These are phyloP conservation scores for Achlya hypogyna DNA, from an alignment of 352 stramenopile species.

Conservation along the genomic window DNA sequence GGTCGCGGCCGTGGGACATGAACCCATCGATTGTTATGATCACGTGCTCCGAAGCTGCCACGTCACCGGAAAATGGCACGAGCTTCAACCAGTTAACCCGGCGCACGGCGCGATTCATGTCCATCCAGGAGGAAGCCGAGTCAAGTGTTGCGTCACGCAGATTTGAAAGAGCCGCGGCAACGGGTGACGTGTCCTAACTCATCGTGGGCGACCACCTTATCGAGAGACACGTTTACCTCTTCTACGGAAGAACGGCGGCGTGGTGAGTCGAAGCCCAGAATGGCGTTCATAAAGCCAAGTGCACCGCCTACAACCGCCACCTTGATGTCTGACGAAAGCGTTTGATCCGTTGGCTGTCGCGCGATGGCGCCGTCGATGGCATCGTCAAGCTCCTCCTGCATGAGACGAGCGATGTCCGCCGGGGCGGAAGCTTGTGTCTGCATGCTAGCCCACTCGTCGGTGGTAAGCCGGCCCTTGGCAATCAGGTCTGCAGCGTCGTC, in stretches of 20 bases:
- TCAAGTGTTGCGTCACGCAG: conserved; percentile 65
- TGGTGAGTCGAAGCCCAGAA: conserved; percentile 27
- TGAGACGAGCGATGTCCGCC: not conserved
- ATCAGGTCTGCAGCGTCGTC: conserved; percentile 1
- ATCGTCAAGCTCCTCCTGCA: not conserved
- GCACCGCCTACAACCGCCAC: conserved; percentile 42
- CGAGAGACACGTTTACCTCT: conserved; percentile 14
- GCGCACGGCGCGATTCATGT: conserved; percentile 49
- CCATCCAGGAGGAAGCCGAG: conserved; percentile 58
- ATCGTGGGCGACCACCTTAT: not conserved
- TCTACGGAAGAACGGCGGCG: too few relatives aligned
- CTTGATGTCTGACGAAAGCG: conserved; percentile 33
- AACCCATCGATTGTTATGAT: conserved; percentile 78
- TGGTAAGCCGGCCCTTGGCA: not conserved
- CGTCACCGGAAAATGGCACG: conserved; percentile 50
- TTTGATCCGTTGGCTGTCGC: conserved; percentile 5
- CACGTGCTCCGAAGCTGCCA: conserved; percentile 40
- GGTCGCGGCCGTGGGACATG: conserved; percentile 71
- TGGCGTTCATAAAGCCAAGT: conserved; percentile 41
- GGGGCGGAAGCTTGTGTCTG: not conserved
- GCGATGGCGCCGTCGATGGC: not conserved
- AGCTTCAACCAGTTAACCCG: conserved; percentile 56
- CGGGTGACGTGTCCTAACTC: not conserved
- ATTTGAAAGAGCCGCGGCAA: conserved; percentile 16
- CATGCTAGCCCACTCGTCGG: not conserved